phyloP scores from a whole-genome alignment of 1,284 basidiomycete species.

The Puccinia sorghi region DNA sequence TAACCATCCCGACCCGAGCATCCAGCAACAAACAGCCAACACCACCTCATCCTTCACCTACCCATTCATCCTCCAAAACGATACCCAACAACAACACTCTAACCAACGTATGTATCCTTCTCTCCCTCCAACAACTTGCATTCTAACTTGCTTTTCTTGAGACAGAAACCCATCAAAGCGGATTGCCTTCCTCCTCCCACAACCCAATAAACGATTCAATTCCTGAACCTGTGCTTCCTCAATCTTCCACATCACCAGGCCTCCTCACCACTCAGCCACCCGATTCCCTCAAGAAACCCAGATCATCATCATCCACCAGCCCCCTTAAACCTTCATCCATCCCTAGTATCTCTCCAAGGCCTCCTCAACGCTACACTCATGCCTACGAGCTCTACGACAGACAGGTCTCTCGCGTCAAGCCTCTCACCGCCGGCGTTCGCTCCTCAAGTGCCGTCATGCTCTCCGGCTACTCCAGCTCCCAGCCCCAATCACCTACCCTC shows the following conservation, averaged over 20 bases:
- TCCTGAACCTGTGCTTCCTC: neutral
- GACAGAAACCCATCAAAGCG: neutral
- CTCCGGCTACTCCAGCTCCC: conserved; percentile 32
- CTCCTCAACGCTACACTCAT: conserved; percentile 19
- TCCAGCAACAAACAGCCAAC: neutral
- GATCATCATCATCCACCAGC: conserved; percentile 5
- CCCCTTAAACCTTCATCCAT: neutral
- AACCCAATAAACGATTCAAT: neutral
- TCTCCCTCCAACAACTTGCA: neutral
- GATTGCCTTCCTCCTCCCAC: neutral
- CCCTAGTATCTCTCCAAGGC: neutral
- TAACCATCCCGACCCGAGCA: neutral
- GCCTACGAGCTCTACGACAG: conserved; percentile 42
- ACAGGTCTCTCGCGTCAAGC: conserved; percentile 34
- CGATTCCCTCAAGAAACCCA: neutral
- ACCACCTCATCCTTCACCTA: neutral
- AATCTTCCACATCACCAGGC: neutral
- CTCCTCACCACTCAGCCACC: neutral
- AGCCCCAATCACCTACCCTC: neutral
- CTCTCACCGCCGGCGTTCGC: neutral
- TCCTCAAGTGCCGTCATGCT: neutral
- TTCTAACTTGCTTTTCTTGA: neutral
- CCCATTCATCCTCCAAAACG: neutral
- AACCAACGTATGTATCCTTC: neutral
- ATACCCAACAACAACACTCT: neutral